phyloP scores from a whole-genome alignment of 148 eudicot genomes.

The Rhododendron vialii region DNA sequence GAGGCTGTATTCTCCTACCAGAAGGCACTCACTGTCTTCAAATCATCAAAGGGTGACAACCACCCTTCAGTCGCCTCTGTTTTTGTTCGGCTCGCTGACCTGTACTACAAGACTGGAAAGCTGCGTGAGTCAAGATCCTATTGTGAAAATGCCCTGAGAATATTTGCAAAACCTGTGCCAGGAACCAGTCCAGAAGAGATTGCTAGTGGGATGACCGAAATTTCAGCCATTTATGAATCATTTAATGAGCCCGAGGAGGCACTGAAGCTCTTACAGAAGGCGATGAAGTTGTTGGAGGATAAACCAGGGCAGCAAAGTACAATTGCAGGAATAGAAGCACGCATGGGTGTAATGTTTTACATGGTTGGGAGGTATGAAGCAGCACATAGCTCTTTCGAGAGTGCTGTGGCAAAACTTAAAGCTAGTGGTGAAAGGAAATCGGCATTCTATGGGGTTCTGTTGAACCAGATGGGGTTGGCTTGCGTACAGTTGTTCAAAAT shows the following conservation, averaged over 20 bases:
- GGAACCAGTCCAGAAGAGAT: slow-evolving; percentile 87
- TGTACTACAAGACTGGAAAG: slow-evolving; percentile 93
- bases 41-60: slow-evolving; percentile 93
- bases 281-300: slow-evolving; percentile 77
- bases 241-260: slow-evolving; percentile 94
- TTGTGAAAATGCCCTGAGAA: slow-evolving; percentile 91
- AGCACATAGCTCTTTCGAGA: slow-evolving; percentile 64
- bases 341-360: slow-evolving; percentile 92
- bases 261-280: slow-evolving; percentile 70
- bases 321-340: slow-evolving; percentile 88
- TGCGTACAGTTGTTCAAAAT: slow-evolving; percentile 89
- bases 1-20: slow-evolving; percentile 95
- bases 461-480: slow-evolving; percentile 98
- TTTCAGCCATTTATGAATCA: slow-evolving; percentile 86
- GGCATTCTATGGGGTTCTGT: slow-evolving; percentile 84
- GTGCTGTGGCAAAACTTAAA: slow-evolving; percentile 72
- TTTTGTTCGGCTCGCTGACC: slow-evolving; percentile 78
- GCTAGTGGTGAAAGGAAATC: slow-evolving; percentile 93
- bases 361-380: slow-evolving; percentile 77
- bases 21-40: slow-evolving; percentile 92
- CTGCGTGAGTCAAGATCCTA: slow-evolving; percentile 89
- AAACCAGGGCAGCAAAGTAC: slow-evolving; percentile 90
- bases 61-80: slow-evolving; percentile 97
- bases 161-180: slow-evolving; percentile 96
- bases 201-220: slow-evolving; percentile 82